Evolutionary conservation across 2,329 filamentous ascomycete genomes (phyloP).

Genomic region (Cladophialophora carrionii): DNA sequence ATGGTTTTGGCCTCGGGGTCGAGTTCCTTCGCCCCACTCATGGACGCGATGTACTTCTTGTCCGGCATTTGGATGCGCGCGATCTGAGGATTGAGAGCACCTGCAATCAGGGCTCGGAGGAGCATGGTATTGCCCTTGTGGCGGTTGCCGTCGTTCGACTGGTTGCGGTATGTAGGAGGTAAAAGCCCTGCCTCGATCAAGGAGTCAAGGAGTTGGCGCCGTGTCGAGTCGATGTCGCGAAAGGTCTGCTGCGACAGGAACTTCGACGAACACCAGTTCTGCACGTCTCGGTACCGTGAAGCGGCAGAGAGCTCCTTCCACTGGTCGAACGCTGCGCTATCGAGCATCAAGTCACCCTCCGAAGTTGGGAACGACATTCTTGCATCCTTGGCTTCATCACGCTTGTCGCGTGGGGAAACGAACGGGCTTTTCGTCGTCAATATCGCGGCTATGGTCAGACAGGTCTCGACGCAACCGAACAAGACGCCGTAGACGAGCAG

Average conservation of each 20-base stretch:
- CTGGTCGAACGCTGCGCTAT: slow-evolving; percentile 78
- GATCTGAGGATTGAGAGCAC: slow-evolving; percentile 80
- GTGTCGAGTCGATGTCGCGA: slow-evolving; percentile 83
- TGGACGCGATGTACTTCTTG: slow-evolving; percentile 87
- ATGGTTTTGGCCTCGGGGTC: slow-evolving; percentile 91
- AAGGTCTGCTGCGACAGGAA: slow-evolving; percentile 83
- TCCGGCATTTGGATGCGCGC: slow-evolving; percentile 91
- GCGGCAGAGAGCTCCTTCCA: slow-evolving; percentile 71
- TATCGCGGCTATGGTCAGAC: slow-evolving; percentile 85
- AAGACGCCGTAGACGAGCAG: slow-evolving; percentile 93
- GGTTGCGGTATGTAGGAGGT: slow-evolving; percentile 56
- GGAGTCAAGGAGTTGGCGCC: slow-evolving; percentile 81
- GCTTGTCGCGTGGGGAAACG: slow-evolving; percentile 76
- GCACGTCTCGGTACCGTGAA: slow-evolving; percentile 64
- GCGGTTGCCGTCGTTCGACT: slow-evolving; percentile 47
- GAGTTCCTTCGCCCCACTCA: slow-evolving; percentile 86
- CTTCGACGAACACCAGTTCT: slow-evolving; percentile 80
- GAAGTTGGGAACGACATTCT: slow-evolving; percentile 72
- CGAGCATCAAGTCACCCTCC: slow-evolving; percentile 86
- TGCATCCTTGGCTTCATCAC: slow-evolving; percentile 78
- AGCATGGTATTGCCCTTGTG: slow-evolving; percentile 49
- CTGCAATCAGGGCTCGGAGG: slow-evolving; percentile 70
- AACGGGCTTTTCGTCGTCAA: slow-evolving; percentile 84
- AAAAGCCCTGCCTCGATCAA: slow-evolving; percentile 85
- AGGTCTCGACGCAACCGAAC: slow-evolving; percentile 88